Evolutionary conservation across 129 eudicot genomes (phyloP), one percentile per base, ranked within the genome.

Genomic region (Helichrysum umbraculigerum): DNA sequence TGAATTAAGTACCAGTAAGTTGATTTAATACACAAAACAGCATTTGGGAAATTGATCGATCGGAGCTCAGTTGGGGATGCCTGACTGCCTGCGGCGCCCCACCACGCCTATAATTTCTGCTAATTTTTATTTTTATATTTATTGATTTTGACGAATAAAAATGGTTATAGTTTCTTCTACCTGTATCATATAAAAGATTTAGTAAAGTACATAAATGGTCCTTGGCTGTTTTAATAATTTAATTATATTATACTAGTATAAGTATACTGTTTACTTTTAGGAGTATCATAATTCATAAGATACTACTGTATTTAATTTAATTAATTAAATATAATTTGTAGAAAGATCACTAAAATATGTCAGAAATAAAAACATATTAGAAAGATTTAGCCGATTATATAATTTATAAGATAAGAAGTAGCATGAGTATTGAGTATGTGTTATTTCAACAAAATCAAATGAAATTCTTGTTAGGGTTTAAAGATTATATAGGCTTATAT

Each of bases 31-130:
- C 30, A 66, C 70, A 77, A 78, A 78, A 78, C 71, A 78, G 81
- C 81, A 78, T 78, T 68, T 68, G 70, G 29, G 76, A 59, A 58
- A 57, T 37, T 42, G 76, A 59, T 70, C 81, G 81, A 78, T 77
- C 76, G 62, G 81, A 77, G 69, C 7, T 69, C 62, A 30, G 81
- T 41, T 62, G 76, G 81, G 81, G 58, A 70, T 69, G 70, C 76
- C 51, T 66, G 71, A 76, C 71, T 69, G 70, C 71, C 72, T 66
- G 82, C 82, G 71, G 82, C 76, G 71, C 71, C 82, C 81, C 76
- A 70, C 58, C 41, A 76, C 74, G 42, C 14, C 80, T 39, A 28
- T 76, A 64, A 50, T 29, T 63, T 37, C 28, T 70, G 7, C 6
- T 32, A 22, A 12, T 16, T 15, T 7, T 21, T 68, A 3, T 20